Base-by-base conservation (phyloP, 2,329 filamentous ascomycete species). In the Alternaria sp. region DNA sequence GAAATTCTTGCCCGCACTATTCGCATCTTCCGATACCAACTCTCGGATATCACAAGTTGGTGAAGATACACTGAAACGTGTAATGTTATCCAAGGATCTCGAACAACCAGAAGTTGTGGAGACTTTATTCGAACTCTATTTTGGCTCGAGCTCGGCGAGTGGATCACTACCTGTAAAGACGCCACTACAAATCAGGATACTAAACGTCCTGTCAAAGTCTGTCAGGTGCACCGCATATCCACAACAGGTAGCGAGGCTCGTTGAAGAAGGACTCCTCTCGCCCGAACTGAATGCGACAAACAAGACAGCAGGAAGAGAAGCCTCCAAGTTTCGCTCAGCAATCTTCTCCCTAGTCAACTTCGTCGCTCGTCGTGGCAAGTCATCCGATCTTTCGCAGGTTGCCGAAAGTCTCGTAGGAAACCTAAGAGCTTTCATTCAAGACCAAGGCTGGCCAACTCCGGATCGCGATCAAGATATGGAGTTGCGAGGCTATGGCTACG, bases 281-380 rank as follows among this genome's bases (percentile, higher is more conserved):
- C 55, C 73, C 63, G 67, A 76, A 70, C 58, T 71, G 13, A 70
- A 66, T 29, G 66, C 68, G 17, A 70, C 65, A 14, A 71, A 67
- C 31, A 80, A 66, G 70, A 79, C 82, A 9, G 85, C 84, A 31
- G 88, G 88, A 0, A 82, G 94, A 7, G 93, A 97, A 76, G 87
- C 87, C 2, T 85, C 87, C 1, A 96, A 95, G 74, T 84, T 97
- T 9, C 87, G 93, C 65, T 89, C 88, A 44, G 91, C 93, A 0
- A 84, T 97, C 4, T 95, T 98, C 69, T 86, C 89, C 37, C 96
- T 94, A 68, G 86, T 96, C 55, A 91, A 92, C 51, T 98, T 93
- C 86, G 87, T 95, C 10, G 91, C 93, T 9, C 87, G 90, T 31
- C 87, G 92, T 67, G 91, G 89, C 7, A 84, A 87, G 0, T 69